A percentile compares a stretch with the other conserved stretches of the same genome.
Evolutionary conservation across 163 green algal genomes (phyloP).

Genomic region (Prototheca wickerhamii): DNA sequence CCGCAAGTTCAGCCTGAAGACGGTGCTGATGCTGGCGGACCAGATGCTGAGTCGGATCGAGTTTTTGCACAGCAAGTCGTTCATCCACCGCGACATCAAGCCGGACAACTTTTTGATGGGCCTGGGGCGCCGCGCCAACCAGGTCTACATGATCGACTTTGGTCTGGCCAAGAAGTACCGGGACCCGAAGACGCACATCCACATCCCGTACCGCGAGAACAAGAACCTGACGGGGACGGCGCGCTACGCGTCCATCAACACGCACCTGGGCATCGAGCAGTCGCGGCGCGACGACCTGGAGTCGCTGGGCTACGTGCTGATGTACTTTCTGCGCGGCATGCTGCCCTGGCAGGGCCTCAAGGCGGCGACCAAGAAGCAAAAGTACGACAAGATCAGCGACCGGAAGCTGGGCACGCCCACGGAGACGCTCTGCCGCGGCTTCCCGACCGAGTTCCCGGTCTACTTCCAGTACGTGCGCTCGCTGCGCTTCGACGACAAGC

Average conservation of each 20-base stretch:
- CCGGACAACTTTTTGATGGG: constrained; percentile 99
- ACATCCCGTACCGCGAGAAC: constrained; percentile 99
- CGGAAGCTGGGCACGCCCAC: constrained; percentile 99
- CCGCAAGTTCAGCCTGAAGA: constrained; percentile 97
- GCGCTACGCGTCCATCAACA: constrained; percentile 98
- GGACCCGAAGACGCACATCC: constrained; percentile 95
- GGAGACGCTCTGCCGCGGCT: constrained; percentile 89
- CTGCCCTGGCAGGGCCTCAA: constrained; percentile 97
- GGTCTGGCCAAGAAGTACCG: constrained; percentile 99
- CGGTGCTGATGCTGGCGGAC: constrained; percentile 98
- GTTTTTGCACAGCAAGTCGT: constrained; percentile 96
- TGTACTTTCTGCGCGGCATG: constrained; percentile 96
- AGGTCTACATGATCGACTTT: constrained; percentile 99
- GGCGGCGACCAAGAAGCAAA: constrained; percentile 97
- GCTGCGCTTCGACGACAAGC: constrained; percentile 97
- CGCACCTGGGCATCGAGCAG: constrained; percentile 98
- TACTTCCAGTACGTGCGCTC: constrained; percentile 91
- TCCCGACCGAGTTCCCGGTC: constrained; percentile 90
- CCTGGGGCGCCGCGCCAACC: constrained; percentile 91
- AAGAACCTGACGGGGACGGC: constrained; percentile 99
- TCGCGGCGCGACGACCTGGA: constrained; percentile 87
- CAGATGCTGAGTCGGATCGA: constrained; percentile 96
- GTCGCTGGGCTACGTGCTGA: constrained; percentile 96
- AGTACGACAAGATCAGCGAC: constrained; percentile 99
- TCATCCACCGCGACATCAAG: constrained; percentile 99